Base-by-base conservation (phyloP, 2,329 filamentous ascomycete species). In the Fusarium domesticum region DNA sequence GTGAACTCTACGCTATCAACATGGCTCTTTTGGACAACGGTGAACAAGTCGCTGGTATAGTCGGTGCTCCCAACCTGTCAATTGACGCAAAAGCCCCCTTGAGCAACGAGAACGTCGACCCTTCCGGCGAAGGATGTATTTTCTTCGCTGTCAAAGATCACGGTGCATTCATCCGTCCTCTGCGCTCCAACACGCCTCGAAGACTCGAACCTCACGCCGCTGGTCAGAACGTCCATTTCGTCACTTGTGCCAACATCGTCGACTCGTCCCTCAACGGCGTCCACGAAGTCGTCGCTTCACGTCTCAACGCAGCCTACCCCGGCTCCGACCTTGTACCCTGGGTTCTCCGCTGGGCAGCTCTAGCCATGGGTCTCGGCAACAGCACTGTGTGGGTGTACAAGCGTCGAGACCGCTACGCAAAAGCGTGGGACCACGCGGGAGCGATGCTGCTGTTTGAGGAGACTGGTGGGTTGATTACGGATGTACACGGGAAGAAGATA, bases 361-460 rank as follows among this genome's bases (percentile, higher is more conserved):
- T 81, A 17, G 77, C 77, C 0, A 63, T 79, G 40, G 76, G 77
- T 0, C 61, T 75, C 5, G 76, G 71, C 8, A 77, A 80, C 60
- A 67, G 71, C 32, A 80, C 75, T 0, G 69, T 80, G 8, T 81
- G 78, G 77, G 71, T 79, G 8, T 82, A 81, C 64, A 73, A 71
- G 49, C 61, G 64, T 17, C 64, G 68, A 16, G 68, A 70, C 18
- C 66, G 77, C 1, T 66, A 66, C 10, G 78, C 71, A 8, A 81
- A 82, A 63, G 67, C 77, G 1, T 82, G 78, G 78, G 78, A 82
- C 48, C 78, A 82, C 43, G 77, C 78, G 0, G 78, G 78, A 2
- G 78, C 77, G 0, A 80, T 81, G 75, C 56, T 82, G 23, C 57
- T 82, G 6, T 81, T 78, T 34, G 72, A 79, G 47, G 78, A 82